phyloP scores from a whole-genome alignment of 495 filamentous ascomycete genomes.

The Acidiella bohemica region DNA sequence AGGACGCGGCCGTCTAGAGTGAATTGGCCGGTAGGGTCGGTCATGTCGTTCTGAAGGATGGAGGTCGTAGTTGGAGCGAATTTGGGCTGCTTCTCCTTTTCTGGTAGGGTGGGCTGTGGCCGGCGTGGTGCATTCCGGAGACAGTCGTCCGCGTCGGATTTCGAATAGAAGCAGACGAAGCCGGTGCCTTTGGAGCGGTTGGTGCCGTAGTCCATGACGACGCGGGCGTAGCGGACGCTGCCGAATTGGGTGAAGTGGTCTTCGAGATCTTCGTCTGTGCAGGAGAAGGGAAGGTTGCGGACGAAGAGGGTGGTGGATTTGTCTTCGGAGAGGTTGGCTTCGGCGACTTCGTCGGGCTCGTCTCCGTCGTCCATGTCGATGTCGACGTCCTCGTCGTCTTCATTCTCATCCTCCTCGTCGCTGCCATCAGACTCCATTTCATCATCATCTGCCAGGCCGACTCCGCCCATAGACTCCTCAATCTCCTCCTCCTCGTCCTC shows the following conservation, averaged over 20 bases:
- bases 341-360: slow-evolving; percentile 27
- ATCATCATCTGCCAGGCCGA: not conserved
- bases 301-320: slow-evolving; percentile 73
- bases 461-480: too few species aligned
- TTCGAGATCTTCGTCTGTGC: slow-evolving; percentile 62
- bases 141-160: slow-evolving; percentile 57
- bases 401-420: slow-evolving; percentile 18
- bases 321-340: slow-evolving; percentile 24
- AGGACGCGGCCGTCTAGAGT: slow-evolving; percentile 80
- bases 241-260: slow-evolving; percentile 79
- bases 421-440: slow-evolving; percentile 27
- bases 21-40: slow-evolving; percentile 67
- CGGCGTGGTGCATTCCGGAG: slow-evolving; percentile 53
- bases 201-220: slow-evolving; percentile 73
- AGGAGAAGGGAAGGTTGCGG: slow-evolving; percentile 84
- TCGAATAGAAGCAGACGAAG: slow-evolving; percentile 83
- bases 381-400: slow-evolving; percentile 30
- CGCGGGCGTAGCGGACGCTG: slow-evolving; percentile 67
- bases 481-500: slow-evolving; percentile 27
- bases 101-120: slow-evolving; percentile 14
- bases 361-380: slow-evolving; percentile 25
- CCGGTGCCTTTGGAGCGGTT: slow-evolving; percentile 81
- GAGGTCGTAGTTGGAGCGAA: slow-evolving; percentile 31
- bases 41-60: slow-evolving; percentile 65
- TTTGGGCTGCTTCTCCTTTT: slow-evolving; percentile 15